Percentiles rank a stretch among this genome's conserved stretches.
These are phyloP conservation scores for Psilocybe tampanensis DNA, from an alignment of 768 basidiomycete species.

Conservation along the genomic window DNA sequence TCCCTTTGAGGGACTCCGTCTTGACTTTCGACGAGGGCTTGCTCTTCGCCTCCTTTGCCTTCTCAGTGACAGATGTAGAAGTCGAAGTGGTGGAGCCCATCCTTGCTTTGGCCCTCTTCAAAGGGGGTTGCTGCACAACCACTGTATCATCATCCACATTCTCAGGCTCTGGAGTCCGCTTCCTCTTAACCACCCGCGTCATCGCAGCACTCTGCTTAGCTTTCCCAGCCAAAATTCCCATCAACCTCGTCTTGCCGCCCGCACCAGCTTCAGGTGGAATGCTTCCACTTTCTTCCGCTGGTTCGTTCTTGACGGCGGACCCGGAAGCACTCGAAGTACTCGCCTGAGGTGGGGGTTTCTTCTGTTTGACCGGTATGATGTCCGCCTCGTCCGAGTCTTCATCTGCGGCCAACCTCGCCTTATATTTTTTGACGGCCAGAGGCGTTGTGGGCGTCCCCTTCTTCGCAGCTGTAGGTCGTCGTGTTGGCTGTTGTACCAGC, in stretches of 20 bases:
- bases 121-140: conserved; percentile 25
- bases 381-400: conserved; percentile 20
- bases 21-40: conserved; percentile 1
- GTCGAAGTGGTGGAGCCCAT: neutral
- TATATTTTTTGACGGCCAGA: conserved; percentile 11
- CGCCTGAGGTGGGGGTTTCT: neutral
- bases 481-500: too few species aligned
- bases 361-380: conserved; percentile 13
- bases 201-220: conserved; percentile 26
- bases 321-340: neutral
- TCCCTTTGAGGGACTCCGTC: neutral
- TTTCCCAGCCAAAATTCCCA: conserved; percentile 13
- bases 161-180: conserved; percentile 19
- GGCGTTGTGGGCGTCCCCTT: conserved; percentile 1
- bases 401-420: neutral
- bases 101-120: conserved; percentile 28
- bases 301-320: neutral
- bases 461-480: neutral
- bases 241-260: conserved; percentile 14
- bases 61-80: neutral
- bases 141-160: conserved; percentile 12
- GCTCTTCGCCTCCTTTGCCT: conserved; percentile 4
- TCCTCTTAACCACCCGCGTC: conserved; percentile 36
- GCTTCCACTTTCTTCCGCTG: neutral
- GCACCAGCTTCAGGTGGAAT: neutral